Conservation (phyloP, 768 basidiomycete genomes). For the Hemileccinum impolitum region DNA sequence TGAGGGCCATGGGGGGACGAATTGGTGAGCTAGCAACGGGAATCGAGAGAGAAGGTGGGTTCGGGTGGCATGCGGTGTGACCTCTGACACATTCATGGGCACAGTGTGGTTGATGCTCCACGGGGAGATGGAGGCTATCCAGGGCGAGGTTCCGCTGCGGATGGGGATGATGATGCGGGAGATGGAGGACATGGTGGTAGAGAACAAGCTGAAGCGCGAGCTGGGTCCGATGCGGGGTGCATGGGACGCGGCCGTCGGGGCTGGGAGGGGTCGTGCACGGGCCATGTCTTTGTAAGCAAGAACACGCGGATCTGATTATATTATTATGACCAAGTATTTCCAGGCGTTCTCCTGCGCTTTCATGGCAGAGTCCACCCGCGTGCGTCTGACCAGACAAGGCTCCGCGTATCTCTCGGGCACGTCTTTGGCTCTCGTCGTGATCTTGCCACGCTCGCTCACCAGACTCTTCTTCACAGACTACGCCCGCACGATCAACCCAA, state of each 20-base stretch:
- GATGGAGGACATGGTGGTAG: slow-evolving; percentile 66
- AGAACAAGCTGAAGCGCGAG: slow-evolving; percentile 54
- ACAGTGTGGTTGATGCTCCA: slow-evolving; percentile 54
- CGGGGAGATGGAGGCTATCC: slow-evolving; percentile 51
- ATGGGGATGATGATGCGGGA: slow-evolving; percentile 46
- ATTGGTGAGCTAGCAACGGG: slow-evolving; percentile 40
- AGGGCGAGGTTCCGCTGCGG: slow-evolving; percentile 26
- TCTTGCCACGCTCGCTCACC: too few relatives aligned
- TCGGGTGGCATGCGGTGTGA: too few relatives aligned
- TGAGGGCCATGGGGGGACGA: slow-evolving; percentile 41
- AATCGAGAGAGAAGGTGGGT: slow-evolving; percentile 55
- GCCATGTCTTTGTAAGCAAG: slow-evolving; percentile 26
- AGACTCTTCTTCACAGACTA: too few relatives aligned
- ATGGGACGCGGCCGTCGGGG: slow-evolving; percentile 45
- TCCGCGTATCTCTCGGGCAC: background rate
- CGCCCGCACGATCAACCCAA: slow-evolving; percentile 9
- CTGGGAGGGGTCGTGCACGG: slow-evolving; percentile 21
- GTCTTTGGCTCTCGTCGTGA: background rate
- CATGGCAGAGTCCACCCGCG: too few relatives aligned
- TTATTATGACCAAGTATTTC: too few relatives aligned
- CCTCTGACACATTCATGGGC: too few relatives aligned
- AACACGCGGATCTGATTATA: slow-evolving; percentile 18
- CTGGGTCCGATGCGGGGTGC: slow-evolving; percentile 52
- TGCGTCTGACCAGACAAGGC: slow-evolving; percentile 6
- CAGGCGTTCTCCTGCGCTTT: too few relatives aligned